Percentiles rank a stretch among this genome's conserved stretches.
Evolutionary conservation across 83 land plant species (phyloP).

Genomic region (Thuja plicata): DNA sequence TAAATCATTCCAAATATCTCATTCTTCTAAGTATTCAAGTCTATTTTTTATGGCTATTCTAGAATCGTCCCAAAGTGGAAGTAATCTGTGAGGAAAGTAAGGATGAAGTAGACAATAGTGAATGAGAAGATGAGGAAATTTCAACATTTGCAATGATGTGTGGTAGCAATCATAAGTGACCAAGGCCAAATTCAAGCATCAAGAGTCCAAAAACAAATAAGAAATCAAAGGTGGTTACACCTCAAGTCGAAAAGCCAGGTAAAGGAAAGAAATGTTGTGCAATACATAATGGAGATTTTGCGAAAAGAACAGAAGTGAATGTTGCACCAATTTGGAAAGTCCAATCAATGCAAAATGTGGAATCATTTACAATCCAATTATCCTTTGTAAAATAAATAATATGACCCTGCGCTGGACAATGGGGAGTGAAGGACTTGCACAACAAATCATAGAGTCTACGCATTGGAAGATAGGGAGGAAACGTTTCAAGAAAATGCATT

Average conservation of each 20-base stretch:
- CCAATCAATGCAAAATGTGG: too few species aligned
- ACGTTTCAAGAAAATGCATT: too few species aligned
- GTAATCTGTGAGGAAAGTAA: conserved; percentile 30
- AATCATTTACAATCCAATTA: too few species aligned
- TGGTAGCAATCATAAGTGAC: neutral
- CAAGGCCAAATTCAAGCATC: neutral
- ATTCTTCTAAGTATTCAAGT: conserved; percentile 57
- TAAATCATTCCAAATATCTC: conserved; percentile 69
- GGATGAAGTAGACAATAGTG: neutral
- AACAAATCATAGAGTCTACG: too few species aligned
- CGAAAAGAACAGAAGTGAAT: too few species aligned
- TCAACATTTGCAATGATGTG: neutral
- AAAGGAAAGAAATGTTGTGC: too few species aligned
- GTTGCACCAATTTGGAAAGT: too few species aligned
- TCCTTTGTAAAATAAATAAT: too few species aligned
- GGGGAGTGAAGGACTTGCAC: too few species aligned
- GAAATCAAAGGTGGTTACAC: neutral
- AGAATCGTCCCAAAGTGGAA: conserved; percentile 11
- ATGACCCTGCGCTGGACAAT: too few species aligned
- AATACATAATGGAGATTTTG: too few species aligned
- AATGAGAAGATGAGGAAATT: neutral
- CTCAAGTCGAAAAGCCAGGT: neutral
- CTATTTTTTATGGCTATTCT: conserved; percentile 63
- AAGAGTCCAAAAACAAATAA: neutral
- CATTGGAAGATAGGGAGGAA: too few species aligned